Conservation (phyloP, 2,329 filamentous ascomycete genomes). For the Alternaria angustiovoidea region DNA sequence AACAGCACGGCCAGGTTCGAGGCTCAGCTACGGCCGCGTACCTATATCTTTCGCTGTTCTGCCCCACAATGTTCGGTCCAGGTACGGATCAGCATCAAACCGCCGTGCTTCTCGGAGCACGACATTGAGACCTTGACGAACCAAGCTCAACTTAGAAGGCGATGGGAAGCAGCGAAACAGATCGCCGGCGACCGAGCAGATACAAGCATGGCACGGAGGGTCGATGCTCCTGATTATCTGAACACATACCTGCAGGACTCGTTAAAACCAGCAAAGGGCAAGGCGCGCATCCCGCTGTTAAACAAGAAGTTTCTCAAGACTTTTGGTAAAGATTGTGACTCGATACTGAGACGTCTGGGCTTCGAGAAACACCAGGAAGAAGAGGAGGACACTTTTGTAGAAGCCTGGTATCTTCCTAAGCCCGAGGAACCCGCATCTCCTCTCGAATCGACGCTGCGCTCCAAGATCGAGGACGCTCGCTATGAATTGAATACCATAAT, state of each 20-base stretch:
- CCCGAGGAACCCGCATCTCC: conserved; percentile 31
- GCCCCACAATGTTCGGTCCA: conserved; percentile 63
- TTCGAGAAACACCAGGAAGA: conserved; percentile 56
- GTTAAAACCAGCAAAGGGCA: conserved; percentile 58
- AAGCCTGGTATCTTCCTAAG: conserved; percentile 46
- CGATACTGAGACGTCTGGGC: conserved; percentile 65
- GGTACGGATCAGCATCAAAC: conserved; percentile 62
- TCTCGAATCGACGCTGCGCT: conserved; percentile 34
- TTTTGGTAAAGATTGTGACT: conserved; percentile 69
- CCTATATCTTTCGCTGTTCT: conserved; percentile 65
- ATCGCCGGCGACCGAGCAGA: conserved; percentile 64
- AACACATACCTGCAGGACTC: conserved; percentile 68
- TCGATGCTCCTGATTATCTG: conserved; percentile 65
- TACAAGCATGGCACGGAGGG: conserved; percentile 59
- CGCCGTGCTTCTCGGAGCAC: conserved; percentile 60
- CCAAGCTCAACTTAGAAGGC: conserved; percentile 58
- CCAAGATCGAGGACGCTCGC: conserved; percentile 65
- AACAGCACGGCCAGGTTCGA: conserved; percentile 23
- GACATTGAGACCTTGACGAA: conserved; percentile 64
- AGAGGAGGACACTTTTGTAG: conserved; percentile 42
- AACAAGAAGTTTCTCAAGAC: conserved; percentile 72
- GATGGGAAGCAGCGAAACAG: conserved; percentile 62
- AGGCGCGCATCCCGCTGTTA: conserved; percentile 63
- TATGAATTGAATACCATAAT: conserved; percentile 66
- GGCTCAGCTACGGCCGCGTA: conserved; percentile 27